Conservation (phyloP, 441 rosid species). For the Pelargonium fulgidum region DNA sequence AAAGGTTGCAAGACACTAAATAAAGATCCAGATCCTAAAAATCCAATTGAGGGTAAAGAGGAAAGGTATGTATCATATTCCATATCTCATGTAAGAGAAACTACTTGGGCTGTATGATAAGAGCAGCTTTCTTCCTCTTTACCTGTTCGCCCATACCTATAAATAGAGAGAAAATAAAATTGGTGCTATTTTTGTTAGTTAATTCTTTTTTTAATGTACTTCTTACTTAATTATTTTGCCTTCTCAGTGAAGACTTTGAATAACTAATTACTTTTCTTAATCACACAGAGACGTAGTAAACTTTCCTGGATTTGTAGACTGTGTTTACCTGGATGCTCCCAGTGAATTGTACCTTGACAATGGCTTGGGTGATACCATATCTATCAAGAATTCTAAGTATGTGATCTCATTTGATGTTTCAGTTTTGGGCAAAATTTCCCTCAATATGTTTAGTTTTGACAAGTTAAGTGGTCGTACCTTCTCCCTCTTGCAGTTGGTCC, state of each 20-base stretch:
- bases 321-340: slow-evolving; percentile 71
- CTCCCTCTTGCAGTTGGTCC: slow-evolving; percentile 61
- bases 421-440: neutral
- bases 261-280: slow-evolving; percentile 9
- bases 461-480: slow-evolving; percentile 13
- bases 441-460: neutral
- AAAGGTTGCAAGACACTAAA: slow-evolving; percentile 86
- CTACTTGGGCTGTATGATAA: neutral
- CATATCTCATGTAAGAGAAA: neutral
- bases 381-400: slow-evolving; percentile 63
- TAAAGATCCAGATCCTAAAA: slow-evolving; percentile 86
- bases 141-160: neutral
- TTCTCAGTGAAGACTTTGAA: neutral
- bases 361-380: slow-evolving; percentile 71
- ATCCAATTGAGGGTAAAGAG: slow-evolving; percentile 69
- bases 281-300: slow-evolving; percentile 61
- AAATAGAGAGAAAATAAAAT: too few species aligned
- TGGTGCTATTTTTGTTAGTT: too few species aligned
- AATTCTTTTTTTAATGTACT: neutral
- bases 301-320: slow-evolving; percentile 89
- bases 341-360: slow-evolving; percentile 57
- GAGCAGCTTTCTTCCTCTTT: neutral
- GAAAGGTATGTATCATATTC: slow-evolving; percentile 55
- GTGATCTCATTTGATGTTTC: slow-evolving; percentile 20
- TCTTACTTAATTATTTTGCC: neutral